Evolutionary conservation across 176 grass and related monocot species (phyloP), one percentile per base, ranked within the genome.

Genomic region (Metroxylon sagu): DNA sequence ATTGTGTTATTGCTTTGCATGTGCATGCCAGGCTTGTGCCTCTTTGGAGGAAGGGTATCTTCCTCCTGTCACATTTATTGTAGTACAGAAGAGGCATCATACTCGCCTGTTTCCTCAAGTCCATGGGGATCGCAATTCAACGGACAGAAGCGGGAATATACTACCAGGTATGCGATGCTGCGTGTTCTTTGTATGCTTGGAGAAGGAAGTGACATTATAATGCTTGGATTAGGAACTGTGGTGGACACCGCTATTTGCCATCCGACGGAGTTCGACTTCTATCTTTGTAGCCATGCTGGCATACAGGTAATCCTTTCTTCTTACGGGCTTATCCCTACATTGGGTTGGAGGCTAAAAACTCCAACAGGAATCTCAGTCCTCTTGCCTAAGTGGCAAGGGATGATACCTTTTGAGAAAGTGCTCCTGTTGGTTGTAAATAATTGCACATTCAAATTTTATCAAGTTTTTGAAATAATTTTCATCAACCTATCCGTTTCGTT

Each of bases 231-330:
- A 95, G 90, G 90, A 70, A 95, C 90, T 31, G 85, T 95, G 4
- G 83, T 86, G n/a, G 85, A 95, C 62, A 81, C 64, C 29, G 49
- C 52, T 29, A 95, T 95, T 59, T 95, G 91, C 52, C 86, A 95
- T 76, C 91, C 91, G 7, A 90, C 71, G 0, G 83, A 95, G 55
- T 95, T 96, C 56, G 80, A 96, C 55, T 96, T 96, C 67, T 90
- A 87, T 71, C 67, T 96, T 8, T 96, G 91, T 49, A 96, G 86
- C 48, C 91, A 96, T 87, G 86, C 91, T 70, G 91, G 86, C 48
- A 96, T 90, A 26, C 77, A 90, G 80, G 91, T 96, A 73, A 64
- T 3, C 49, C 15, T 14, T 10, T 68, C 25, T 19, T 55, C 15
- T 1, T n/a, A 23, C 21, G 21, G 21, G 21, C 21, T 23, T 0